These are phyloP conservation scores for Pseudopithomyces maydicus DNA, from an alignment of 2,329 filamentous ascomycete genomes.

Conservation along the genomic window DNA sequence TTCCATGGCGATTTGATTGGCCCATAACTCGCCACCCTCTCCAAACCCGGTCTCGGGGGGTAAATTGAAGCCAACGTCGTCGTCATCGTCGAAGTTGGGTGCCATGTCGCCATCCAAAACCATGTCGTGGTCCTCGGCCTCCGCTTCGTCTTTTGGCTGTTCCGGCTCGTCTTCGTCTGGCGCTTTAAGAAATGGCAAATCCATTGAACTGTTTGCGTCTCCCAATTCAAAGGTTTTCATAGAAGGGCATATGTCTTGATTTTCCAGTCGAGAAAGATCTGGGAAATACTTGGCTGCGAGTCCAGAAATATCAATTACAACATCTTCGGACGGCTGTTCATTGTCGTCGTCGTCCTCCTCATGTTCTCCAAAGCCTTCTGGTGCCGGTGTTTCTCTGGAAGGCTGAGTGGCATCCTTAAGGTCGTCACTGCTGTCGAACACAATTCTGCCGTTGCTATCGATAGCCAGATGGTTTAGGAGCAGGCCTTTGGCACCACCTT, in stretches of 20 bases:
- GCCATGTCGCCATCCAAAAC: conserved; percentile 87
- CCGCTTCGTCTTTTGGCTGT: conserved; percentile 58
- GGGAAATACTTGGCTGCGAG: conserved; percentile 86
- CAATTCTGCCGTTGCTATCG: conserved; percentile 86
- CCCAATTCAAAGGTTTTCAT: conserved; percentile 93
- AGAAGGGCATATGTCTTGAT: conserved; percentile 91
- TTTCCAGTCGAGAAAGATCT: conserved; percentile 74
- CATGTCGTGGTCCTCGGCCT: conserved; percentile 69
- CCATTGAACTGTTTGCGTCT: conserved; percentile 79
- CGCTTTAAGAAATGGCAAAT: conserved; percentile 90
- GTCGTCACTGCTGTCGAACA: conserved; percentile 98
- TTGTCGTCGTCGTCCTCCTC: conserved; percentile 36
- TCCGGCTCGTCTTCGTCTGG: conserved; percentile 79
- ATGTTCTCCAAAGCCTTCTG: conserved; percentile 46
- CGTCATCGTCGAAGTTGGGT: conserved; percentile 81
- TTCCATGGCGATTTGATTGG: conserved; percentile 82
- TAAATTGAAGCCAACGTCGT: conserved; percentile 66
- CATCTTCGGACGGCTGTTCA: conserved; percentile 57
- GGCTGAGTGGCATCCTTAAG: conserved; percentile 58
- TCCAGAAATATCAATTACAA: conserved; percentile 77
- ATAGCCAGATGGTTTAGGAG: conserved; percentile 97
- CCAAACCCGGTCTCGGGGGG: conserved; percentile 80
- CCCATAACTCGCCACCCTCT: conserved; percentile 95
- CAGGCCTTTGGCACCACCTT: conserved; percentile 94
- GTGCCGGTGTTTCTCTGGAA: conserved; percentile 51